Evolutionary conservation across 176 grass and related monocot genomes (phyloP).

Genomic region (Dactylis glomerata): DNA sequence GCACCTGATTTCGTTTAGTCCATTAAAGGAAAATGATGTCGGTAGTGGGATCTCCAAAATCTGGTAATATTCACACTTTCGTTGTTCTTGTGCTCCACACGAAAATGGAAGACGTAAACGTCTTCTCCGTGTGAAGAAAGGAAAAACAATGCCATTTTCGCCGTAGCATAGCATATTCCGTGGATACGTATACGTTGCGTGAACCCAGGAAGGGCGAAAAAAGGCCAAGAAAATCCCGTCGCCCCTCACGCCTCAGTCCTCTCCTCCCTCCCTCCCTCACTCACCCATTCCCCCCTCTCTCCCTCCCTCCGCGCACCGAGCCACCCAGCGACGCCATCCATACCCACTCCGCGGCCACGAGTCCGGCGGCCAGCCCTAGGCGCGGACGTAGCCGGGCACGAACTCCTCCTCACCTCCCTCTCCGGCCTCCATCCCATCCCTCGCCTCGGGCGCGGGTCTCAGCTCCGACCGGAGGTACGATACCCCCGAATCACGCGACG

Average conservation of each 20-base stretch:
- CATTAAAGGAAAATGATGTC: too few species aligned
- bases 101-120: neutral
- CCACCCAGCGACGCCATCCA: neutral
- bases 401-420: neutral
- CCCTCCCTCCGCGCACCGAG: neutral
- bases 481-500: neutral
- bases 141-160: neutral
- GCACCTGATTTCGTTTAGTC: too few species aligned
- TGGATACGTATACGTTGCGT: slow-evolving; percentile 10
- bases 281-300: neutral
- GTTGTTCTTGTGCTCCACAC: neutral
- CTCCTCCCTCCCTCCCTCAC: too few species aligned
- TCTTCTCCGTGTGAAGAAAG: neutral
- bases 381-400: neutral
- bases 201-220: neutral
- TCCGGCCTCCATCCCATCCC: neutral
- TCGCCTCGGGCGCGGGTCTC: neutral
- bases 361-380: too few species aligned
- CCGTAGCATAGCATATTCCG: neutral
- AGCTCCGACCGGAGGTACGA: neutral
- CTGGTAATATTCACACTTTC: too few species aligned
- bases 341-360: neutral
- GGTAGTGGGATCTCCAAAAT: neutral
- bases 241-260: slow-evolving; percentile 3
- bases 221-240: neutral